These are phyloP conservation scores for Mrakiaceae sp. DNA, from an alignment of 1,284 basidiomycete species.

Conservation along the genomic window DNA sequence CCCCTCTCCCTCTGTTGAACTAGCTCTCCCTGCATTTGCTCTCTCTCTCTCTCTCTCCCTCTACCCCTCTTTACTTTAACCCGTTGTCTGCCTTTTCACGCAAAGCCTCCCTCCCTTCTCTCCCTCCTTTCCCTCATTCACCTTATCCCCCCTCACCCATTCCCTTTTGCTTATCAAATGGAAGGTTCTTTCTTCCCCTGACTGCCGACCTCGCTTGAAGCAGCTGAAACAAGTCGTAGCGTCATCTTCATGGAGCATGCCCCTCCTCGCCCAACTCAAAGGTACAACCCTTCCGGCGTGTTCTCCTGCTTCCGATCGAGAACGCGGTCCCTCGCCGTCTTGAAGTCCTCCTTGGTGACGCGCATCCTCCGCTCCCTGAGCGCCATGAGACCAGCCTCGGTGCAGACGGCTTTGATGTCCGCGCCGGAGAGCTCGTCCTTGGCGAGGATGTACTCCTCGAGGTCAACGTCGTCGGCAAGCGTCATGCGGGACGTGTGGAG, in stretches of 20 bases:
- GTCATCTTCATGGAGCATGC: no score
- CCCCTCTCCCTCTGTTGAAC: not conserved
- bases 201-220: no score
- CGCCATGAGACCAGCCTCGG: slow-evolving; percentile 90
- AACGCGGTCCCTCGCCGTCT: slow-evolving; percentile 77
- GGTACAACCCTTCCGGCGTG: slow-evolving; percentile 33
- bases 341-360: slow-evolving; percentile 85
- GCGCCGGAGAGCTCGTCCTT: slow-evolving; percentile 96
- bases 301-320: slow-evolving; percentile 90
- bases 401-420: slow-evolving; percentile 96
- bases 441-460: slow-evolving; percentile 90
- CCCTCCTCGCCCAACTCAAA: no score
- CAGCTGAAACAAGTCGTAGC: no score
- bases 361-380: slow-evolving; percentile 91
- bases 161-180: not conserved
- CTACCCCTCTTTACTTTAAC: no score
- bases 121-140: not conserved
- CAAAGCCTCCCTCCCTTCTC: not conserved
- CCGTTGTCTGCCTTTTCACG: not conserved
- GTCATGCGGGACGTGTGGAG: slow-evolving; percentile 96
- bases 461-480: slow-evolving; percentile 77
- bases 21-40: not conserved
- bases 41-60: no score
- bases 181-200: no score
- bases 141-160: not conserved